Conservation (phyloP, 305 asterid species). For the Solanum hybrid region DNA sequence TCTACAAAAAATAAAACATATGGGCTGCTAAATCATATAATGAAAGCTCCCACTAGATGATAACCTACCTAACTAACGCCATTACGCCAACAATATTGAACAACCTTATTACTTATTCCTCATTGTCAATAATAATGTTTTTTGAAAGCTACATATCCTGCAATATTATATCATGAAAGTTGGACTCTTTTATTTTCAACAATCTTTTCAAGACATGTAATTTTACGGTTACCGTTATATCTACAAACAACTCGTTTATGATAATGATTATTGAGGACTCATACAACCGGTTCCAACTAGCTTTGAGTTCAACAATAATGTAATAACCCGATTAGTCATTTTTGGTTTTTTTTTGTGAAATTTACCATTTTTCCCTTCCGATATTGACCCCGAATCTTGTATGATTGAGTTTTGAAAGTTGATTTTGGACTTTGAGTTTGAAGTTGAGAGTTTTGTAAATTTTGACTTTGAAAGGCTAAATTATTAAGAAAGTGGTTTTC, state of each 20-base stretch:
- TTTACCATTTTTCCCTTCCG: not conserved
- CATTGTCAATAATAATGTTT: not conserved
- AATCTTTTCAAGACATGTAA: not conserved
- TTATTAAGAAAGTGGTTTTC: not conserved
- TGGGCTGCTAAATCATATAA: not conserved
- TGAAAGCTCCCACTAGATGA: not conserved
- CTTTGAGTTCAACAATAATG: not conserved
- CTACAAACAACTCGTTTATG: not conserved
- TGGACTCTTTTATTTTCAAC: not conserved
- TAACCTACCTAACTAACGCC: not conserved
- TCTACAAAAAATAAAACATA: not conserved
- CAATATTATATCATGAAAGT: not conserved
- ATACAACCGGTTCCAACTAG: not conserved
- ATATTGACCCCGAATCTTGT: not conserved
- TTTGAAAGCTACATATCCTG: not conserved
- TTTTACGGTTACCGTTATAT: not conserved
- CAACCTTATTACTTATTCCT: not conserved
- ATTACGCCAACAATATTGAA: not conserved
- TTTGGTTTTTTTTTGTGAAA: too few relatives aligned
- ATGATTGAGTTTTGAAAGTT: not conserved
- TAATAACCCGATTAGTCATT: too few relatives aligned
- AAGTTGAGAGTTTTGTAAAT: too few relatives aligned
- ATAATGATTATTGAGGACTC: not conserved
- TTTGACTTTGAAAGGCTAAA: not conserved
- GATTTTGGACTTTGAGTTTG: not conserved